A percentile compares a stretch with the other conserved stretches of the same genome.
Conservation (phyloP, 495 filamentous ascomycete species). For the Apodospora peruviana region DNA sequence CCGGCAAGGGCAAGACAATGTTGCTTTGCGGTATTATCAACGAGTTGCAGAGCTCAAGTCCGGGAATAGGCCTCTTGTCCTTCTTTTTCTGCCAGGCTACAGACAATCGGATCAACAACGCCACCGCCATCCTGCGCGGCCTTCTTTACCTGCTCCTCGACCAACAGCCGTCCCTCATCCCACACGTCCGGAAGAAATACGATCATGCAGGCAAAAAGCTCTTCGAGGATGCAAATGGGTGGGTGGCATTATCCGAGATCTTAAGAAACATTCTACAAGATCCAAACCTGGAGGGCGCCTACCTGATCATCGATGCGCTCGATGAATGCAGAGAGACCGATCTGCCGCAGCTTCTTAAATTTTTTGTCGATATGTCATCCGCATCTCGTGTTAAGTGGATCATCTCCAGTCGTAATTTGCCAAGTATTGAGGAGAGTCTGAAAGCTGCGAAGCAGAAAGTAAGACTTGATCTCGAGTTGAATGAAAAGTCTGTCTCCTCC, state of each 20-base stretch:
- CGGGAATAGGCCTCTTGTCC: neutral
- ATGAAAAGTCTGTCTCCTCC: constrained; percentile 11
- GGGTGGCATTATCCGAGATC: constrained; percentile 24
- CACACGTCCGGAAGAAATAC: constrained; percentile 26
- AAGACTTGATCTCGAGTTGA: constrained; percentile 28
- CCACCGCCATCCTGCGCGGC: constrained; percentile 34
- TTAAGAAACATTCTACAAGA: constrained; percentile 29
- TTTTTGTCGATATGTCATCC: constrained; percentile 23
- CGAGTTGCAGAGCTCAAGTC: constrained; percentile 15
- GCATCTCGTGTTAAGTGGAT: constrained; percentile 21
- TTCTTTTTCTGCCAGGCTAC: constrained; percentile 44
- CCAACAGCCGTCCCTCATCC: constrained; percentile 29
- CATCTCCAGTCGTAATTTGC: constrained; percentile 32
- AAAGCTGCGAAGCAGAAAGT: constrained; percentile 4
- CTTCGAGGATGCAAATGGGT: constrained; percentile 29
- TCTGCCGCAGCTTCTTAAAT: constrained; percentile 24
- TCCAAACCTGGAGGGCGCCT: constrained; percentile 10
- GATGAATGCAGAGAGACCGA: constrained; percentile 21
- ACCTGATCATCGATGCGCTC: constrained; percentile 44
- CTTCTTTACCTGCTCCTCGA: constrained; percentile 32
- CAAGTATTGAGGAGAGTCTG: constrained; percentile 25
- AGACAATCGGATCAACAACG: constrained; percentile 28
- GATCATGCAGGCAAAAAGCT: constrained; percentile 19
- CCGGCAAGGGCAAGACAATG: constrained; percentile 32
- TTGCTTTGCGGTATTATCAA: constrained; percentile 40